Base-by-base conservation (phyloP, 208 protist genomes). In the Trypanosoma scelopori region DNA sequence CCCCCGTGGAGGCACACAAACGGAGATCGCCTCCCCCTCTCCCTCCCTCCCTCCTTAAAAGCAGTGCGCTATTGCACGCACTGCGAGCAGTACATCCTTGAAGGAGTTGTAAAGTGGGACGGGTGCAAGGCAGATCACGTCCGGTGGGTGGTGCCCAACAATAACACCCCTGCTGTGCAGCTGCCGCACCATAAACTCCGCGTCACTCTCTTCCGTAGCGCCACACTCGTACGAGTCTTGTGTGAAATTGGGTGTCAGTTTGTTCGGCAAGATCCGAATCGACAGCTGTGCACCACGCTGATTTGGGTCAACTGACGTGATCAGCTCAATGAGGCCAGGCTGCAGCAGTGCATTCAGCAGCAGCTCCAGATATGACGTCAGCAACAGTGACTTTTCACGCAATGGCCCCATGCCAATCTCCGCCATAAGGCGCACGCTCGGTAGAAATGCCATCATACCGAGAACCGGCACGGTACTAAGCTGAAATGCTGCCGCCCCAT, bases 41-140 rank as follows among this genome's bases (percentile, higher is more conserved):
- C 23, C 12, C 18, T 39, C 22, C 13, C 50, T 39, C 22, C 12
- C 50, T 30, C 30, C 16, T 27, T 53, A 81, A 65, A 90, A 85
- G 43, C 74, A 67, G 25, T 65, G 61, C 16, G 69, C 78, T 39
- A 90, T 65, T 16, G 65, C 72, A 28, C 84, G 84, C 49, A 83
- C 84, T 5, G 71, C 73, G n/a, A 77, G 59, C 37, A 90, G 68
- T 15, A 98, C 83, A 63, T 98, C 96, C 32, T 46, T 55, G 68
- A 96, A 99, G 47, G 66, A 89, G 80, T 96, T 98, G 80, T 98
- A 99, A 47, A 98, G 69, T 6, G 97, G 93, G 23, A 78, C 79
- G 7, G 96, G 85, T 0, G 93, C 79, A 35, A 96, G 39, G n/a
- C 69, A 71, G 28, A 97, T 69, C 30, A 95, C 47, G 61, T 95